Evolutionary conservation across 2,329 filamentous ascomycete species (phyloP).

Genomic region (Alternaria solani): DNA sequence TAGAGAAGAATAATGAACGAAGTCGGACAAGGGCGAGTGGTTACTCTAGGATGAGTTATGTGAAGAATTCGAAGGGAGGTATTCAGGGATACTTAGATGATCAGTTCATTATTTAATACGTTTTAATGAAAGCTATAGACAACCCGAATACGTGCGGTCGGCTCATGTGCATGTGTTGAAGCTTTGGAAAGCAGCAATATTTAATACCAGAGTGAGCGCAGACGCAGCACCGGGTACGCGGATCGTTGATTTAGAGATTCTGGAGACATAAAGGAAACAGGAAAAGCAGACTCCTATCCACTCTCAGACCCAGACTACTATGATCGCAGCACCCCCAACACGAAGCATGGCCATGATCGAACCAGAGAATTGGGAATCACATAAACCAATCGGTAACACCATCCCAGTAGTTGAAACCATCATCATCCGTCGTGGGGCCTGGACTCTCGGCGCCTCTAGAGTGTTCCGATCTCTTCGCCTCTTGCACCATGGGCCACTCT

Average conservation of each 20-base stretch:
- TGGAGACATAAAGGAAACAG: neutral
- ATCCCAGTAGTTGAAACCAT: constrained; percentile 15
- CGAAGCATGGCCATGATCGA: neutral
- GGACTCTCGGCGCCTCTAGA: neutral
- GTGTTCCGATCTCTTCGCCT: constrained; percentile 12
- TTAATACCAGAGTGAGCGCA: neutral
- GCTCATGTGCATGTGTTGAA: neutral
- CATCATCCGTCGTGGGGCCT: constrained; percentile 5
- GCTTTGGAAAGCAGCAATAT: neutral
- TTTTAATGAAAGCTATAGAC: neutral
- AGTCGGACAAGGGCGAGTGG: neutral
- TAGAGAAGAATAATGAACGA: neutral
- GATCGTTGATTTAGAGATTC: neutral
- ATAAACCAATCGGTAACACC: constrained; percentile 23
- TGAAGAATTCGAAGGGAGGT: neutral
- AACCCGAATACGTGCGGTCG: neutral
- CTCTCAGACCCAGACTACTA: neutral
- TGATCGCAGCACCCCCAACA: neutral
- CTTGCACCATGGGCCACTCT: constrained; percentile 30
- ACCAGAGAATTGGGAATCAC: neutral
- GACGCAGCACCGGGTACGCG: neutral
- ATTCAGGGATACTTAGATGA: neutral
- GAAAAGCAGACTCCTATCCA: neutral
- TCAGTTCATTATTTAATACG: neutral
- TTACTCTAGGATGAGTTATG: constrained; percentile 1